These are phyloP conservation scores for Globisporangium takayamanum DNA, from an alignment of 352 stramenopile species.

Conservation along the genomic window DNA sequence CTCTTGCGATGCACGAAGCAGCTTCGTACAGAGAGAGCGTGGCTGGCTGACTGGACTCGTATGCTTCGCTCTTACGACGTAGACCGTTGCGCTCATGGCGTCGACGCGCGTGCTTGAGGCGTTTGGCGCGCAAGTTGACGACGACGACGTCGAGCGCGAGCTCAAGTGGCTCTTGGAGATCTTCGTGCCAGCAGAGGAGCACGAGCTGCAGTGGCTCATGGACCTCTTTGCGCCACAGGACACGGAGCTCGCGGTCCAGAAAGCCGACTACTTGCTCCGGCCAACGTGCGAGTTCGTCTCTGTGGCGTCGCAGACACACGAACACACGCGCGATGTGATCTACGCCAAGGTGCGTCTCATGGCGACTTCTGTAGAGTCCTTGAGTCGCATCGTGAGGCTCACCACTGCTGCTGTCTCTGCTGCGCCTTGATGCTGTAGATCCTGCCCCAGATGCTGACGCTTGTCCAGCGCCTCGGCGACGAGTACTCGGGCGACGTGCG, in stretches of 20 bases:
- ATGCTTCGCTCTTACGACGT: background rate
- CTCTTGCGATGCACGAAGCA: background rate
- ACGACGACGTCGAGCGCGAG: slow-evolving; percentile 29
- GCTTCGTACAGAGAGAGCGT: too few relatives aligned
- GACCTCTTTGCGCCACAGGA: slow-evolving; percentile 33
- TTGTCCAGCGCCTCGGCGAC: slow-evolving; percentile 22
- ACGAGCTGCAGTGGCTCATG: slow-evolving; percentile 51
- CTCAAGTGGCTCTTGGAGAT: slow-evolving; percentile 51
- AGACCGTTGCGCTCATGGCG: slow-evolving; percentile 68
- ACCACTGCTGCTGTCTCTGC: background rate
- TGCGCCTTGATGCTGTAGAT: slow-evolving; percentile 12
- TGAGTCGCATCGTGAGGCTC: background rate
- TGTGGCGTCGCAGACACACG: slow-evolving; percentile 64
- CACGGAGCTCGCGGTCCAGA: slow-evolving; percentile 14
- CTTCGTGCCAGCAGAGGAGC: slow-evolving; percentile 22
- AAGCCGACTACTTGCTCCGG: slow-evolving; percentile 47
- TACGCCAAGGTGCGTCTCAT: slow-evolving; percentile 27
- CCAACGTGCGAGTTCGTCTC: slow-evolving; percentile 55
- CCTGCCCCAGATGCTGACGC: slow-evolving; percentile 32
- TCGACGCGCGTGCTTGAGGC: slow-evolving; percentile 57
- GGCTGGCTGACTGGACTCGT: background rate
- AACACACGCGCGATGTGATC: slow-evolving; percentile 25
- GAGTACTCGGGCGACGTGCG: slow-evolving; percentile 5
- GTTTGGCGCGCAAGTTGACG: slow-evolving; percentile 36
- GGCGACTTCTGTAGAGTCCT: too few relatives aligned